Evolutionary conservation across 495 filamentous ascomycete genomes (phyloP), one percentile per base, ranked within the genome.

Genomic region (Tricharina praecox): DNA sequence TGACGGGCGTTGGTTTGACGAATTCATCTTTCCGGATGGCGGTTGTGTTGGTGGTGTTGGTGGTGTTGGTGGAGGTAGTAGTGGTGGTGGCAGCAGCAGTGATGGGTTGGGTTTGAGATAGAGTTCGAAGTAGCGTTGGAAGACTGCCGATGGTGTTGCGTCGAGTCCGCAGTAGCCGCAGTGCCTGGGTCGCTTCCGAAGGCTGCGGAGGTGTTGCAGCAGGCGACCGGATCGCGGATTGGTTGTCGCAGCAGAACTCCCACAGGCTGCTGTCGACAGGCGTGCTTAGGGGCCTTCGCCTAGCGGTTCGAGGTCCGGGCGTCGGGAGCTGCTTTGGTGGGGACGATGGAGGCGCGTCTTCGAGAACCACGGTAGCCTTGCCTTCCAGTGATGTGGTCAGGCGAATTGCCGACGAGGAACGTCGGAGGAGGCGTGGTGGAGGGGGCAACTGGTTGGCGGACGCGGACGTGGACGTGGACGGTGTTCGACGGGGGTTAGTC

Each of bases 181-280:
- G 42, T 13, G 56, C 56, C 32, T 58, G 48, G 19, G 49, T 59
- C 15, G 55, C 56, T 24, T 58, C 52, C 3, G 52, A 28, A n/a
- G 56, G 56, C 18, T 59, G 52, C 20, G 35, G 25, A 3, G 41
- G 47, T 18, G 56, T 33, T 24, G 37, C 48, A 26, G 26, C 45
- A 13, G 56, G 55, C 1, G 48, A 52, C 25, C 48, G 55, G 30
- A 59, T 59, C 41, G 53, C 58, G 1, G 51, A 47, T 28, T 60
- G 58, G 41, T 61, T 61, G 37, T 61, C 58, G 34, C 57, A 60
- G 25, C 50, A 60, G 21, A 61, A 60, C 42, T 61, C 58, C 57
- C 57, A 61, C 21, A 61, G 45, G 30, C 49, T 60, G 21, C 50
- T 61, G 15, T 60, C 58, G n/a, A 56, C 38, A 8, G 50, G 50